Percentiles rank a stretch among this genome's conserved stretches.
These are phyloP conservation scores for Colletotrichum horii DNA, from an alignment of 2,329 filamentous ascomycete genomes.

Conservation along the genomic window DNA sequence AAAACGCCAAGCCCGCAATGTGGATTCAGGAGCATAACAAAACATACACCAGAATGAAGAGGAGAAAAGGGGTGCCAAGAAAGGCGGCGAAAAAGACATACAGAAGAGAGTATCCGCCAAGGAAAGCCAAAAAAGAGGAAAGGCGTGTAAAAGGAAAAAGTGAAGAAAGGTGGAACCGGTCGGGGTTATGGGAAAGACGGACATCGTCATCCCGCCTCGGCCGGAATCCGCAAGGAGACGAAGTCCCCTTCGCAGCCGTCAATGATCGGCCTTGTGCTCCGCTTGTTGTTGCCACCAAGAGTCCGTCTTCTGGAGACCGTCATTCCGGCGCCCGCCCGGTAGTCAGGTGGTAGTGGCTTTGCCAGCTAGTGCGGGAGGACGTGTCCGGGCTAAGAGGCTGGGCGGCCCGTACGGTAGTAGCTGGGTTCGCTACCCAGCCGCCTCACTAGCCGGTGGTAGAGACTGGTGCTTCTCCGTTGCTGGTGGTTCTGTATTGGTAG, in stretches of 20 bases:
- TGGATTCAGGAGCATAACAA: background rate
- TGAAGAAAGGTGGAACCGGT: background rate
- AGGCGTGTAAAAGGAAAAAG: background rate
- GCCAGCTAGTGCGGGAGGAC: conserved; percentile 5
- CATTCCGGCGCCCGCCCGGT: background rate
- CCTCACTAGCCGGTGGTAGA: background rate
- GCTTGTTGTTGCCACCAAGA: background rate
- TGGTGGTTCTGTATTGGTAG: background rate
- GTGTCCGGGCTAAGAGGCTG: background rate
- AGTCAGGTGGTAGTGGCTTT: conserved; percentile 15
- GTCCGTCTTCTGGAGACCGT: background rate
- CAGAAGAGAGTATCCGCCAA: background rate
- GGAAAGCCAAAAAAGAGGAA: background rate
- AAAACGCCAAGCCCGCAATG: conserved; percentile 19
- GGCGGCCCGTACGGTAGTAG: background rate
- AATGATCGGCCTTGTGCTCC: background rate
- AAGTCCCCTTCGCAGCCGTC: background rate
- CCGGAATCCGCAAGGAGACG: background rate
- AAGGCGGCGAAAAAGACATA: background rate
- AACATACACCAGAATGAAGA: background rate
- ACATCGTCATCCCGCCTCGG: background rate
- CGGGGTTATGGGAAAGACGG: background rate
- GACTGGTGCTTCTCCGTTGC: background rate
- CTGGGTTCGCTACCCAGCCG: background rate
- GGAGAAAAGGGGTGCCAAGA: background rate